These are phyloP conservation scores for Scheffersomyces coipomensis DNA, from an alignment of 805 yeast genomes.

Conservation along the genomic window DNA sequence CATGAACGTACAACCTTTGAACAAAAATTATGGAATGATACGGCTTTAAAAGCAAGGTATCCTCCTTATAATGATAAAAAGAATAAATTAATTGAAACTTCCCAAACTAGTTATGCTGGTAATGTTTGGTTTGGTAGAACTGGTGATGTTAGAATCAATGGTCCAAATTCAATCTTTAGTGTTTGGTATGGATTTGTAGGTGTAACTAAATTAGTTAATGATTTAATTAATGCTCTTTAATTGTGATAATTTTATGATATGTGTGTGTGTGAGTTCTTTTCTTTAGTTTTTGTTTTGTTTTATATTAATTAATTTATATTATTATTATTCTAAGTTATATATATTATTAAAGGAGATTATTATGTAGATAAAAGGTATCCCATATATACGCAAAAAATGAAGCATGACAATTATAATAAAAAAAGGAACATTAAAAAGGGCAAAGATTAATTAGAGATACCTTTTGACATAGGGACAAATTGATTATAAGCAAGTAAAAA, in stretches of 20 bases:
- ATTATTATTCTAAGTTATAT: neutral
- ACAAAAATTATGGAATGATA: conserved; percentile 67
- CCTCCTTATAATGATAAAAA: conserved; percentile 55
- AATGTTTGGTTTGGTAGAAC: conserved; percentile 38
- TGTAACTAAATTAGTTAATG: conserved; percentile 23
- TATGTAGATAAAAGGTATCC: too few relatives aligned
- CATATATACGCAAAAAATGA: too few relatives aligned
- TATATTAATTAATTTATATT: neutral
- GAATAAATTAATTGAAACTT: conserved; percentile 19
- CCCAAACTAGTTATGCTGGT: conserved; percentile 28
- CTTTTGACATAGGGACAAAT: too few relatives aligned
- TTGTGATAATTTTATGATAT: conserved; percentile 3
- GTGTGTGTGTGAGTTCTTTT: neutral
- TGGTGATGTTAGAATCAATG: conserved; percentile 32
- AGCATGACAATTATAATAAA: too few relatives aligned
- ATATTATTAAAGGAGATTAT: conserved; percentile 1
- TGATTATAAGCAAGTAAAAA: too few relatives aligned
- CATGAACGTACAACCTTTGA: conserved; percentile 68
- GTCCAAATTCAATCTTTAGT: conserved; percentile 32
- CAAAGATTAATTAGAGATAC: too few relatives aligned
- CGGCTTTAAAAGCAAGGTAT: conserved; percentile 56
- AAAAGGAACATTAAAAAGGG: too few relatives aligned
- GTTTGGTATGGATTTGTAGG: conserved; percentile 33
- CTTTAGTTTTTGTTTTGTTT: neutral
- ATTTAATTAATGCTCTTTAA: conserved; percentile 11